Evolutionary conservation across 768 basidiomycete species (phyloP).

Genomic region (Termitomyces sp.): DNA sequence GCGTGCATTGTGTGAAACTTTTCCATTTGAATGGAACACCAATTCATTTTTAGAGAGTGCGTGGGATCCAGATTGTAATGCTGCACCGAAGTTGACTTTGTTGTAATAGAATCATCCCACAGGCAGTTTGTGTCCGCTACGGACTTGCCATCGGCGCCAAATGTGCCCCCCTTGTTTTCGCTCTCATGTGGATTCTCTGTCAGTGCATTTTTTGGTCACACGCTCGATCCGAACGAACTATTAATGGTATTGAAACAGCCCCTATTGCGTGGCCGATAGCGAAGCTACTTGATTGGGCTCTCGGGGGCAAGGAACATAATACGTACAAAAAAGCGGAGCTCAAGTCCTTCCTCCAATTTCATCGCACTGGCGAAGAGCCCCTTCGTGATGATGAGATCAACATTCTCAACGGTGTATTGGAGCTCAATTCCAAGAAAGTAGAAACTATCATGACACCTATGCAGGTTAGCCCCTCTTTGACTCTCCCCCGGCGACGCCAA

Average conservation of each 20-base stretch:
- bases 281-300: slow-evolving; percentile 74
- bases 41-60: slow-evolving; percentile 58
- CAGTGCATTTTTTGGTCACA: slow-evolving; percentile 3
- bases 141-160: slow-evolving; percentile 78
- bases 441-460: slow-evolving; percentile 83
- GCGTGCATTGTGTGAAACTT: slow-evolving; percentile 19
- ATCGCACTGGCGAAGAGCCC: slow-evolving; percentile 73
- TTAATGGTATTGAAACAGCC: slow-evolving; percentile 46
- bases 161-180: slow-evolving; percentile 72
- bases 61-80: slow-evolving; percentile 20
- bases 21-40: background rate
- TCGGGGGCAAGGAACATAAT: slow-evolving; percentile 69
- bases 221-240: slow-evolving; percentile 15
- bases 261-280: slow-evolving; percentile 83
- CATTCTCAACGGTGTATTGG: slow-evolving; percentile 77
- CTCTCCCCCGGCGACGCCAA: background rate
- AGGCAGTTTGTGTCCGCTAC: slow-evolving; percentile 73
- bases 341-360: slow-evolving; percentile 77
- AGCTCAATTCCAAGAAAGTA: slow-evolving; percentile 73
- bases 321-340: slow-evolving; percentile 85
- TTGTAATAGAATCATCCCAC: slow-evolving; percentile 52
- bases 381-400: slow-evolving; percentile 79
- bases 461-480: slow-evolving; percentile 36
- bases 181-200: slow-evolving; percentile 65
- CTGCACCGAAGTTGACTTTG: background rate